Evolutionary conservation across 1,284 basidiomycete genomes (phyloP).

Genomic region (Heterobasidion irregulare): DNA sequence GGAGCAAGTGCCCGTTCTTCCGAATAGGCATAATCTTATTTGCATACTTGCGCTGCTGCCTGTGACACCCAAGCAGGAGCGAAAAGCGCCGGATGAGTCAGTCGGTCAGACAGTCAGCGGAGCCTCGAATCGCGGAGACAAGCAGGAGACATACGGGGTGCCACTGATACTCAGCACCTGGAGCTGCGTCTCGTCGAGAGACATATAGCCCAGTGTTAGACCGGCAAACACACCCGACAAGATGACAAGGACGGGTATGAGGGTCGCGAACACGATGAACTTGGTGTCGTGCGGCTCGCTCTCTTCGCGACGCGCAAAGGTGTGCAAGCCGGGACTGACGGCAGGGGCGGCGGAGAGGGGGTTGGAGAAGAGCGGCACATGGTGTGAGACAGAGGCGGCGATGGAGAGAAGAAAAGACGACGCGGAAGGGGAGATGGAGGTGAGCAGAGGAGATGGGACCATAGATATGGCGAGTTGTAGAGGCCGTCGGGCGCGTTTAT

Average conservation of each 20-base stretch:
- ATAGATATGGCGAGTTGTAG: not conserved
- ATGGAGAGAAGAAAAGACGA: conserved; percentile 9
- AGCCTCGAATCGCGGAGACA: not conserved
- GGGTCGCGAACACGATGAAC: conserved; percentile 38
- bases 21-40: conserved; percentile 84
- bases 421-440: conserved; percentile 6
- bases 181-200: conserved; percentile 87
- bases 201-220: conserved; percentile 87
- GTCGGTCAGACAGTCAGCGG: not conserved
- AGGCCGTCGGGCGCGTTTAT: not conserved
- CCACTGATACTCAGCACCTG: conserved; percentile 83
- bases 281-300: conserved; percentile 22
- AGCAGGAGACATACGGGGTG: conserved; percentile 47
- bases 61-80: not conserved
- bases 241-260: conserved; percentile 55
- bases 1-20: conserved; percentile 75
- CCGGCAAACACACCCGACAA: conserved; percentile 64
- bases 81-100: conserved; percentile 2
- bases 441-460: conserved; percentile 8
- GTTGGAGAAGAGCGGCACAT: conserved; percentile 31
- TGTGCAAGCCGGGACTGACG: conserved; percentile 9
- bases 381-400: conserved; percentile 21
- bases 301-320: conserved; percentile 22
- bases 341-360: not conserved
- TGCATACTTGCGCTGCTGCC: conserved; percentile 69